phyloP scores from a whole-genome alignment of 352 stramenopile species.

The Globisporangium echinulatum region DNA sequence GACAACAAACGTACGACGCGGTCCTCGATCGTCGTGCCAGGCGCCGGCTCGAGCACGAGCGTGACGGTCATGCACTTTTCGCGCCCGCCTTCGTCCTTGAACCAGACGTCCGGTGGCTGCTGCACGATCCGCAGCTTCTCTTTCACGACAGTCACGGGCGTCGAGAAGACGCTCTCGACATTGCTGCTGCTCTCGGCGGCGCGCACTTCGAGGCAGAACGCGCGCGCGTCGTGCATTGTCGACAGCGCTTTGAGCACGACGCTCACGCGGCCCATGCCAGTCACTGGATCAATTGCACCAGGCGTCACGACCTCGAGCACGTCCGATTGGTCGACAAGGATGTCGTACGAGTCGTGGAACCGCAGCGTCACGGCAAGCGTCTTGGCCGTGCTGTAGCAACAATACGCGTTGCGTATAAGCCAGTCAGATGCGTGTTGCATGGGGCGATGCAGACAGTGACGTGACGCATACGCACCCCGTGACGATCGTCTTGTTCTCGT shows the following conservation, averaged over 20 bases:
- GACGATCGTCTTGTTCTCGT: constrained; percentile 48
- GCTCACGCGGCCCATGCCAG: constrained; percentile 36
- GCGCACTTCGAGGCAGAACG: constrained; percentile 66
- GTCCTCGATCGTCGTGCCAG: constrained; percentile 59
- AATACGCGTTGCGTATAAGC: background rate
- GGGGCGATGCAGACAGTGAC: background rate
- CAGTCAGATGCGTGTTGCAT: too few relatives aligned
- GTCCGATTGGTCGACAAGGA: constrained; percentile 54
- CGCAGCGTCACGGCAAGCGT: constrained; percentile 49
- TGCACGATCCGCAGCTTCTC: constrained; percentile 73
- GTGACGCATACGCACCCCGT: constrained; percentile 27
- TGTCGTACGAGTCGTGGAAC: constrained; percentile 74
- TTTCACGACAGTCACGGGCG: constrained; percentile 59
- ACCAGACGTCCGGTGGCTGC: constrained; percentile 90
- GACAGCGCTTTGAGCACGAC: constrained; percentile 46
- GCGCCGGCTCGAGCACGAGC: constrained; percentile 71
- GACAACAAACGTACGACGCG: constrained; percentile 37
- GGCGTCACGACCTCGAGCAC: constrained; percentile 21
- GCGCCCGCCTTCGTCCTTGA: constrained; percentile 94
- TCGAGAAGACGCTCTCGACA: constrained; percentile 58
- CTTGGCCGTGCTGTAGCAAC: constrained; percentile 23
- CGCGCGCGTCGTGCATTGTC: constrained; percentile 47
- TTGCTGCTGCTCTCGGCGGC: constrained; percentile 27
- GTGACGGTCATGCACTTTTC: constrained; percentile 93
- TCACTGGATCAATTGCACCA: constrained; percentile 25